Evolutionary conservation across 164 flowering plant genomes (phyloP).

Genomic region (Echeveria elegans): DNA sequence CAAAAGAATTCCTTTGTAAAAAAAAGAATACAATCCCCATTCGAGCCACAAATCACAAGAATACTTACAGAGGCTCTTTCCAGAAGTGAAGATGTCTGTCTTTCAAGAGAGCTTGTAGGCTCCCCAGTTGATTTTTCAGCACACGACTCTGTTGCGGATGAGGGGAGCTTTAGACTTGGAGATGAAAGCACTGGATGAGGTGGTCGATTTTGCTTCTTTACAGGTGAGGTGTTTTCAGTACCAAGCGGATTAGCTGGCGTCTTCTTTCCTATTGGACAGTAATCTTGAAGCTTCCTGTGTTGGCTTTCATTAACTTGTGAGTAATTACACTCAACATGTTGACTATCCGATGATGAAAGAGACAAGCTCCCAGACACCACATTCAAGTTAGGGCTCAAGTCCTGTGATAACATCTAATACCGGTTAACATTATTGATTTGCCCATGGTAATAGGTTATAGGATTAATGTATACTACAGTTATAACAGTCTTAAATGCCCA

Average conservation of each 20-base stretch:
- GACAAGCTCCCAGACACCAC: background rate
- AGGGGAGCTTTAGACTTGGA: constrained; percentile 35
- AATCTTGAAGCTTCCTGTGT: background rate
- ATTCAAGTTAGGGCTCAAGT: background rate
- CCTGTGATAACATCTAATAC: background rate
- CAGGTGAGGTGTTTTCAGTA: background rate
- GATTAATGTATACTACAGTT: too few relatives aligned
- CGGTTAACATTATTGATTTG: background rate
- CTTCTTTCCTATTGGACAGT: background rate
- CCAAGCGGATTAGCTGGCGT: background rate
- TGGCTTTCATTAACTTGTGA: background rate
- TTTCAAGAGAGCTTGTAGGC: constrained; percentile 31
- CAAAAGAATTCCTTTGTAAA: constrained; percentile 1
- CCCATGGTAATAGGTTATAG: background rate
- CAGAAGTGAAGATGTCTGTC: constrained; percentile 71
- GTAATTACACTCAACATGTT: background rate
- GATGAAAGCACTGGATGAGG: constrained; percentile 64
- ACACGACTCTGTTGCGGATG: constrained; percentile 20
- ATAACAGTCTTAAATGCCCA: background rate
- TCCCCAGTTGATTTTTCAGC: constrained; percentile 30
- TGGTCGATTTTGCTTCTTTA: constrained; percentile 29
- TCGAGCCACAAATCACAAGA: background rate
- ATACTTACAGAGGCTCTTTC: constrained; percentile 74
- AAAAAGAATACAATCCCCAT: background rate
- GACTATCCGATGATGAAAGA: background rate